A percentile compares a stretch with the other conserved stretches of the same genome.
phyloP scores from a whole-genome alignment of 352 stramenopile species.

The Thalassiosira ordinaria region DNA sequence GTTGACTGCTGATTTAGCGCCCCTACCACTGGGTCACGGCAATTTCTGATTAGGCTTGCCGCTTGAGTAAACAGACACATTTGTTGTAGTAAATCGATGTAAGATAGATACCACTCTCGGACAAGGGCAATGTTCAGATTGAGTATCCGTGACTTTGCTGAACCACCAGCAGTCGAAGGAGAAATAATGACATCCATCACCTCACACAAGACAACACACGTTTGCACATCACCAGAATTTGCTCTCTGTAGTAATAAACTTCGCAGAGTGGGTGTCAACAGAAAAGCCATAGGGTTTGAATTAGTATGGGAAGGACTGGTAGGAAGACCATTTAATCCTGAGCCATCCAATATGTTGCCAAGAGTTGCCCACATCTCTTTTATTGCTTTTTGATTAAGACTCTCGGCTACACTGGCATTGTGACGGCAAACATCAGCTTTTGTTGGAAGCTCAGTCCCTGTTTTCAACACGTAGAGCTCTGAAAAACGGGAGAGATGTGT shows the following conservation, averaged over 20 bases:
- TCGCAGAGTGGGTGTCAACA: slow-evolving; percentile 71
- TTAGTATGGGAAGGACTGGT: slow-evolving; percentile 11
- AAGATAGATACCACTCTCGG: slow-evolving; percentile 85
- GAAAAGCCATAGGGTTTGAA: slow-evolving; percentile 70
- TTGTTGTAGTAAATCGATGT: slow-evolving; percentile 84
- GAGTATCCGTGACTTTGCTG: slow-evolving; percentile 60
- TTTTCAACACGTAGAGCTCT: slow-evolving; percentile 72
- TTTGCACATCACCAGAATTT: slow-evolving; percentile 84
- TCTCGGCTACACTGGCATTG: slow-evolving; percentile 73
- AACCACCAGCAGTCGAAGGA: slow-evolving; percentile 31
- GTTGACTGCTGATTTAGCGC: slow-evolving; percentile 84
- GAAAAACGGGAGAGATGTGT: slow-evolving; percentile 83
- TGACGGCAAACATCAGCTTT: slow-evolving; percentile 76
- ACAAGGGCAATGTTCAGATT: slow-evolving; percentile 70
- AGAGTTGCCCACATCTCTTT: slow-evolving; percentile 81
- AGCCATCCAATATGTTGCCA: slow-evolving; percentile 66
- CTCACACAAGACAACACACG: slow-evolving; percentile 82
- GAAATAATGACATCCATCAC: slow-evolving; percentile 77
- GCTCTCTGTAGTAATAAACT: slow-evolving; percentile 76
- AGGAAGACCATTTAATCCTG: slow-evolving; percentile 58
- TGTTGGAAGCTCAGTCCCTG: slow-evolving; percentile 45
- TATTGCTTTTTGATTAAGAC: slow-evolving; percentile 62
- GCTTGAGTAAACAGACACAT: slow-evolving; percentile 84
- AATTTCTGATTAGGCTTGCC: slow-evolving; percentile 76
- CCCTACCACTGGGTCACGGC: slow-evolving; percentile 74